These are phyloP conservation scores for Rauvolfia tetraphylla DNA, from an alignment of 257 asterid genomes.

Conservation along the genomic window DNA sequence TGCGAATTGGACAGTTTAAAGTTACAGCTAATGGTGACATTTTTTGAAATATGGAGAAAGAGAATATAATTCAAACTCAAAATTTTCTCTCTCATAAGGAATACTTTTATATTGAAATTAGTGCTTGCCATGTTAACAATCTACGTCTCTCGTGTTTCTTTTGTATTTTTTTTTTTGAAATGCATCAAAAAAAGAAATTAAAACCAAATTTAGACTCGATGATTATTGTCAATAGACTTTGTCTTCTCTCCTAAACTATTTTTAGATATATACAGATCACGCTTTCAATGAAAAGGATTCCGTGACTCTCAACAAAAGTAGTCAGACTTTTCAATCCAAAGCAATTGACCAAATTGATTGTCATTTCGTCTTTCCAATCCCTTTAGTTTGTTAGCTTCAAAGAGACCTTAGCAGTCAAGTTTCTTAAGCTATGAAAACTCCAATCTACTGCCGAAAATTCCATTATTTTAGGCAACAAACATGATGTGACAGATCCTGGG, in stretches of 20 bases:
- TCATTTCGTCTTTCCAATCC: not conserved
- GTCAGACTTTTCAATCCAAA: not conserved
- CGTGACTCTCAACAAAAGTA: not conserved
- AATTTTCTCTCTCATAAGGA: no score
- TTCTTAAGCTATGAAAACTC: not conserved
- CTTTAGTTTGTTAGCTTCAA: not conserved
- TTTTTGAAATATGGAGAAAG: no score
- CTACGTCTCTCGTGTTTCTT: no score
- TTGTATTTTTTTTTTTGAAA: no score
- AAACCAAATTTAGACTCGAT: no score
- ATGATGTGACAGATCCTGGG: not conserved
- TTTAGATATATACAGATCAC: not conserved
- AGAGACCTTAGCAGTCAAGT: not conserved
- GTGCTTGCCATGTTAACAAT: no score
- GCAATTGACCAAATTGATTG: slow-evolving; percentile 13
- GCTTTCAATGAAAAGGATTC: not conserved
- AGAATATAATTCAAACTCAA: no score
- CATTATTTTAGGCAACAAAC: slow-evolving; percentile 12
- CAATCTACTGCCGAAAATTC: not conserved
- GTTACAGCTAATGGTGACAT: no score
- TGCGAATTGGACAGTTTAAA: no score
- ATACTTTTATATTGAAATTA: no score
- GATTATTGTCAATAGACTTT: no score
- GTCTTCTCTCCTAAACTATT: not conserved
- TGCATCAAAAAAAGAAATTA: no score